Base-by-base conservation (phyloP, 1,139 yeast genomes). In the Nakaseomyces kungkrabaensis region DNA sequence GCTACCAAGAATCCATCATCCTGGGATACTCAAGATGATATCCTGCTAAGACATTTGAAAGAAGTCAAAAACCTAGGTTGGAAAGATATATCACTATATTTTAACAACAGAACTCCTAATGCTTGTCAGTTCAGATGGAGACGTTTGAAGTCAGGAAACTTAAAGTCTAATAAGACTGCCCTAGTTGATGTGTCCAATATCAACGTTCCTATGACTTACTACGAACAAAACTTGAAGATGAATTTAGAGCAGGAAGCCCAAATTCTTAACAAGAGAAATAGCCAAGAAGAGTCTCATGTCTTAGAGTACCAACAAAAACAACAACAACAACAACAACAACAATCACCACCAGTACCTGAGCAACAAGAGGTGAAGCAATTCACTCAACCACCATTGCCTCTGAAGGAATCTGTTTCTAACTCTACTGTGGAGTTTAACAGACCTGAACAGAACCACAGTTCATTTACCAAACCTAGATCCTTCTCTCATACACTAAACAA, bases 91-190 rank as follows among this genome's bases (percentile, higher is more conserved):
- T 82, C 88, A 9, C 73, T 78, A 50, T 79, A 82, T 59, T 83
- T 82, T 65, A 73, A 72, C 48, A 79, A 80, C 63, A 70, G 90
- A 66, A 83, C 89, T 1, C 85, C 88, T 40, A 83, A 83, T 60
- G 89, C 89, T 4, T 83, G 89, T 57, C 90, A 83, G 66, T 83
- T 83, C 59, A 73, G 90, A 60, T 83, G 90, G 90, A 74, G 90
- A 66, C 67, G 90, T 52, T 70, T 81, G 52, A 78, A 79, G 64
- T 75, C 79, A 10, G 86, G 86, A 1, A 78, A 79, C 56, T 68
- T 81, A 58, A 81, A 81, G 66, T 79, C 82, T 4, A 75, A 75
- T 55, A 71, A 74, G 46, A 73, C 72, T 3, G 67, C 70, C 8
- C 52, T 41, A 10, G 25, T 41, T 17, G 44, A 41, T 29, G 44